Evolutionary conservation across 257 asterid genomes (phyloP), one percentile per base, ranked within the genome.

Genomic region (Solanum pennellii): DNA sequence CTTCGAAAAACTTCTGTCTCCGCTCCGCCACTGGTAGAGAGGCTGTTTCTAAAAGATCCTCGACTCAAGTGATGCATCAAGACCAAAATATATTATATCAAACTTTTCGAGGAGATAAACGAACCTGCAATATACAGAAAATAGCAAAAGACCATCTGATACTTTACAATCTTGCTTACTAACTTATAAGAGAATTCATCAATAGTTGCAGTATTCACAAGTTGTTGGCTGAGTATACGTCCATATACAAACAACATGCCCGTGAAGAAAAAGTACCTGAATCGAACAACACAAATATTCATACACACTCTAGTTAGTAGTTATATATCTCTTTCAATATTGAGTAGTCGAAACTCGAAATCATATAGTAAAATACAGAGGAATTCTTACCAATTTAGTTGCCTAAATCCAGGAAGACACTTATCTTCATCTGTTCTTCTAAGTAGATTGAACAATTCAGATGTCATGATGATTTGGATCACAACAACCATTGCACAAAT

Each of bases 381-480:
- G 27, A 47, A 27, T 45, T 29, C 88, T 88, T 88, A 95, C 99
- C 99, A 97, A 92, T 96, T 97, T 86, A 97, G 92, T 80, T 92
- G 94, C 93, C 99, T 91, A 91, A 97, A 97, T 52, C 99, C 99
- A 21, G 99, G 99, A 83, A 97, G 99, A 35, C 92, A 98, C 71
- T 87, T 92, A 66, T 95, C 98, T 91, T 97, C 99, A 86, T 95
- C 98, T 15, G 96, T 91, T 92, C 90, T 91, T 92, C 96, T 93
- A 5, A 95, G 97, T 89, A 97, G 91, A 90, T 88, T 94, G 93
- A 97, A 96, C 85, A 97, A 91, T 90, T 97, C 99, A 89, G 89
- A 94, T 44, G 97, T 98, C 99, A 97, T 97, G 92, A 90, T 92
- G 83, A 97, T 96, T 94, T 97, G 99, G 91, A 97, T 92, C 71